These are phyloP conservation scores for Ophiostoma piceae DNA, from an alignment of 2,329 filamentous ascomycete species.

Conservation along the genomic window DNA sequence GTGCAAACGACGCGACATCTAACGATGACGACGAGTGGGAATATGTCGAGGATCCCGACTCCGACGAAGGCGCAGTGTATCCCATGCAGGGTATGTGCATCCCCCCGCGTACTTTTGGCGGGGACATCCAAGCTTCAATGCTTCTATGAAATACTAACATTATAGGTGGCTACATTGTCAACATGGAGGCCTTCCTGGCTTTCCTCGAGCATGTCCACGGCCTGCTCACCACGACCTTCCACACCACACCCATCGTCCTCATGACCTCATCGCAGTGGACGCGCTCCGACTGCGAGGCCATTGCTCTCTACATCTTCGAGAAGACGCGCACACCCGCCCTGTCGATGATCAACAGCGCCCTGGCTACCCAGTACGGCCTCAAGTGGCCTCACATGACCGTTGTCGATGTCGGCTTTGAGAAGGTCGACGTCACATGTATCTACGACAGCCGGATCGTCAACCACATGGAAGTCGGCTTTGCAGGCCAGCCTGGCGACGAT, in stretches of 20 bases:
- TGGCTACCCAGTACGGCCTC: slow-evolving; percentile 81
- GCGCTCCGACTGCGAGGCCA: slow-evolving; percentile 74
- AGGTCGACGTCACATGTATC: slow-evolving; percentile 88
- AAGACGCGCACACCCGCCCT: slow-evolving; percentile 93
- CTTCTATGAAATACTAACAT: neutral
- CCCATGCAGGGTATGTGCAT: slow-evolving; percentile 50
- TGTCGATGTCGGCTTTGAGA: slow-evolving; percentile 85
- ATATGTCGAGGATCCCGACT: slow-evolving; percentile 84
- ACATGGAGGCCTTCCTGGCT: slow-evolving; percentile 91
- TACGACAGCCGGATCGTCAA: slow-evolving; percentile 71
- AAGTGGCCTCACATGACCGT: slow-evolving; percentile 72
- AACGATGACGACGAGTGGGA: slow-evolving; percentile 50
- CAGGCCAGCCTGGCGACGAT: slow-evolving; percentile 14
- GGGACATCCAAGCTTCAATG: neutral
- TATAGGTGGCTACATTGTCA: slow-evolving; percentile 69
- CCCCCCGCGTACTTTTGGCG: neutral
- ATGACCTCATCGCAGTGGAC: slow-evolving; percentile 90
- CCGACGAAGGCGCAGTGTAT: slow-evolving; percentile 83
- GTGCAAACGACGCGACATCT: slow-evolving; percentile 6
- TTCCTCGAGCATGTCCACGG: slow-evolving; percentile 89
- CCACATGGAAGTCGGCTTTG: slow-evolving; percentile 56
- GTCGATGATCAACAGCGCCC: slow-evolving; percentile 80
- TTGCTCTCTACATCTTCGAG: slow-evolving; percentile 93
- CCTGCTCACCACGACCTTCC: slow-evolving; percentile 82
- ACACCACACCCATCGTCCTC: slow-evolving; percentile 91